Base-by-base conservation (phyloP, 2,329 filamentous ascomycete genomes). In the Pseudofabraea citricarpa region DNA sequence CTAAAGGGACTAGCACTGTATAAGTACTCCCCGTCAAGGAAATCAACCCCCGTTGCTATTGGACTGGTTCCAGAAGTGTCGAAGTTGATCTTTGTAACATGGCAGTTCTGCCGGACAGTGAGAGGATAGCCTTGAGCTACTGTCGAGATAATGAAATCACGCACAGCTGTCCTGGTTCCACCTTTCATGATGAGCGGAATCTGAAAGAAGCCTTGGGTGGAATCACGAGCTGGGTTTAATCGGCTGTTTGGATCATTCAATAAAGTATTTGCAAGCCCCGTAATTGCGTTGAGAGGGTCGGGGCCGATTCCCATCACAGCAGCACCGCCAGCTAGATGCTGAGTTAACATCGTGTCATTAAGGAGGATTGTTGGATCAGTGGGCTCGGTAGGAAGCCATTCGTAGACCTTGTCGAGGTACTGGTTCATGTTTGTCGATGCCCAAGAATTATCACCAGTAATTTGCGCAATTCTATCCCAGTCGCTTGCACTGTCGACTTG, bases 61-160 rank as follows among this genome's bases (percentile, higher is more conserved):
- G 65, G 64, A 9, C 46, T 50, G 21, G 47, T 42, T 22, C 47
- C 51, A 53, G 53, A 55, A 16, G 64, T 57, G n/a, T n/a, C n/a
- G 52, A 71, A 70, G 42, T 57, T 56, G 43, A 70, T 50, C 49
- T 67, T 66, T 8, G 65, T 71, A 6, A 68, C 68, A 20, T 70
- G 39, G 19, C 49, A 48, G 35, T 55, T 47, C 8, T 45, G 40
- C 7, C 45, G 35, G n/a, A 56, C 43, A 19, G 52, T 50, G 9
- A 56, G 39, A 9, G 45, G 45, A 32, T 54, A 55, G 23, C 44
- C 49, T 7, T 43, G 33, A 19, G 48, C 44, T 20, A 46, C 49
- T 6, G 41, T 44, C 1, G 56, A 51, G 4, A 64, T 32, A 21
- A 57, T 24, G 19, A 57, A 59, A 8, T 57, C 45, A 8, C 57